Evolutionary conservation across 2,329 filamentous ascomycete genomes (phyloP), one percentile per base, ranked within the genome.

Genomic region (Neonectria magnoliae): DNA sequence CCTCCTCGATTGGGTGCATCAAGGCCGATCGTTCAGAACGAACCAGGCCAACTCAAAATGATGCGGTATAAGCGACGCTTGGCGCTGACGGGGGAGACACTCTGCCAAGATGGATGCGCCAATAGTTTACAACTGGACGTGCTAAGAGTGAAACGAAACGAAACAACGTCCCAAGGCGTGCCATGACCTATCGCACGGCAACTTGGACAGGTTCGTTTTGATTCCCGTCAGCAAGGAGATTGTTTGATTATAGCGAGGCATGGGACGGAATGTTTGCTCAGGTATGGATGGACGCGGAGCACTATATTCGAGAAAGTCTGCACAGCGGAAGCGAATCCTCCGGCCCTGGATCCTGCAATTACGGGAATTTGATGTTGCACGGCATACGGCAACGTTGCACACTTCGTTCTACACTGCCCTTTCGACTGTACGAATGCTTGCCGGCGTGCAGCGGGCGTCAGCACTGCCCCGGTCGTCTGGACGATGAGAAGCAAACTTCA

Each of bases 341-440:
- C 33, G 13, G 33, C 6, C n/a, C 22, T 51, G 54, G 54, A 27
- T 48, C 57, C 57, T 54, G 51, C 16, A 55, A 54, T 60, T 22
- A 60, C 52, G 31, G 59, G 45, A 44, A 47, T 51, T 38, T 47
- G 50, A 45, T 56, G 62, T 67, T 57, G 57, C 60, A 62, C 65
- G 59, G 56, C 45, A 69, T 68, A 60, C 47, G 55, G 71, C 44
- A 53, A 72, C 53, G 54, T 62, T 48, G 53, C 62, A 54, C 64
- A 63, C 7, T 45, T 62, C 54, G 45, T 45, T 50, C 22, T 25
- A 25, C 22, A n/a, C 22, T 25, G 22, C 22, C 22, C 22, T 25
- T 25, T 25, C 22, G 22, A 25, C n/a, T n/a, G n/a, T n/a, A 25
- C 25, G 25, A 25, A 27, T 7, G 44, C 44, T 47, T 50, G 44